A percentile compares a stretch with the other conserved stretches of the same genome.
Evolutionary conservation across 2,329 filamentous ascomycete species (phyloP).

Genomic region (Colletotrichum euphorbiae): DNA sequence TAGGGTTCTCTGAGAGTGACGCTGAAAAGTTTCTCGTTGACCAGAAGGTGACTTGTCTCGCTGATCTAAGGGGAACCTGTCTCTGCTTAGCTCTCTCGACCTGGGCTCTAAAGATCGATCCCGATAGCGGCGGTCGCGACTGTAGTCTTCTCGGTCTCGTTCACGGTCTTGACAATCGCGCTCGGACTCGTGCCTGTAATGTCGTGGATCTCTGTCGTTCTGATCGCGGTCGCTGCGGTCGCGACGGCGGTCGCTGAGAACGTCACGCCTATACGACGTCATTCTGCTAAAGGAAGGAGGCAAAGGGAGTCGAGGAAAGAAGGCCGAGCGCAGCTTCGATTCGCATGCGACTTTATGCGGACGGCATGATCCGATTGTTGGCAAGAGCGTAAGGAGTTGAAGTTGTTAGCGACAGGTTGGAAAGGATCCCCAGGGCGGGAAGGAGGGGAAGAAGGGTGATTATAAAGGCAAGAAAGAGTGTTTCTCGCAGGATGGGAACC

Average conservation of each 20-base stretch:
- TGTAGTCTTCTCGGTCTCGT: not conserved
- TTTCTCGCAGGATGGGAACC: no score
- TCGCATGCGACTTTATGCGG: not conserved
- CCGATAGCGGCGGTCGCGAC: not conserved
- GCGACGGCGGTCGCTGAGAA: constrained; percentile 18
- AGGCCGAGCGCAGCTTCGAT: not conserved
- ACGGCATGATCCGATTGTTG: not conserved
- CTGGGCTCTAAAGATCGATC: constrained; percentile 2
- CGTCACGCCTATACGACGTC: constrained; percentile 15
- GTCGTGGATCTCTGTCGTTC: not conserved
- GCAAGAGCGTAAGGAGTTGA: no score
- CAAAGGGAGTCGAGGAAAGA: not conserved
- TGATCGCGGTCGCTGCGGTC: not conserved
- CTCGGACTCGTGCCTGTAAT: constrained; percentile 17
- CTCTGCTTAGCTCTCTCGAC: not conserved
- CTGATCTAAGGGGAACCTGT: not conserved
- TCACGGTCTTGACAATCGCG: constrained; percentile 8
- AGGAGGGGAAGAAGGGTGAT: no score
- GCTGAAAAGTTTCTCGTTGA: constrained; percentile 2
- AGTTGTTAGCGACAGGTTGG: no score
- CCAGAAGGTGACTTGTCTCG: not conserved
- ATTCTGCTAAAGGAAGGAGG: not conserved
- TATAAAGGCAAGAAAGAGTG: no score
- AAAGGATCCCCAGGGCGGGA: no score
- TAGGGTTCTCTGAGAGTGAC: not conserved